Conservation (phyloP, 2,329 filamentous ascomycete genomes). For the Apiospora aurea region DNA sequence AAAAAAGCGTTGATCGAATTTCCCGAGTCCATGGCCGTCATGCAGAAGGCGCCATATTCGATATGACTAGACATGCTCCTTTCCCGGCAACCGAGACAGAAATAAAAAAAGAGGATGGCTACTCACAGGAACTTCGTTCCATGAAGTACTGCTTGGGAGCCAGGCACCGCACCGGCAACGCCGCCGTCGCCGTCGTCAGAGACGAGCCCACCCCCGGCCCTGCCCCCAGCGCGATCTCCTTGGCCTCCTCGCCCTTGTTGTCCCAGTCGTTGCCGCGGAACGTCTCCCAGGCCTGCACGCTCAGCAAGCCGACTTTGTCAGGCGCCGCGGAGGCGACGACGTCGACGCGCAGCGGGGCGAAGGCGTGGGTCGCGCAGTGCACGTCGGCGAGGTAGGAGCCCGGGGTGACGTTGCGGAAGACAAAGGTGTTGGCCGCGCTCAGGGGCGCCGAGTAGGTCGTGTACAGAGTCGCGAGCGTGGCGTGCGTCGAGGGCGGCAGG, state of each 20-base stretch:
- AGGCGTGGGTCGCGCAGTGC: constrained; percentile 75
- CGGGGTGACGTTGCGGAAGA: constrained; percentile 74
- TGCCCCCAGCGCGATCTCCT: constrained; percentile 44
- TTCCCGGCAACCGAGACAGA: neutral
- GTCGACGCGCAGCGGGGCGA: constrained; percentile 83
- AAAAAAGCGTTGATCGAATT: neutral
- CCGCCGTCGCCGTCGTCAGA: constrained; percentile 23
- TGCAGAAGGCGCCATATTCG: neutral
- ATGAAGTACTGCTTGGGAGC: constrained; percentile 78
- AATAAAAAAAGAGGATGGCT: neutral
- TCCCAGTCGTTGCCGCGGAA: constrained; percentile 90
- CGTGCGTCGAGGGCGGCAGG: constrained; percentile 72
- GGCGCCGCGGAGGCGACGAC: constrained; percentile 52
- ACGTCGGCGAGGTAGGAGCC: constrained; percentile 86
- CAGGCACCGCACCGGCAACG: constrained; percentile 68
- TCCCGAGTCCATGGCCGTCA: neutral
- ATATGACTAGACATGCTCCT: neutral
- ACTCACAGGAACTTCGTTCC: constrained; percentile 77
- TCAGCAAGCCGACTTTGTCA: constrained; percentile 38
- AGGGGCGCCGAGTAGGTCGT: constrained; percentile 63
- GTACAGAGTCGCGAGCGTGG: constrained; percentile 58
- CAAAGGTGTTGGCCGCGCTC: constrained; percentile 72
- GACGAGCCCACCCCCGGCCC: constrained; percentile 29
- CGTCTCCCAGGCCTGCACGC: constrained; percentile 79
- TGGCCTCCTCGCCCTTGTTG: constrained; percentile 75